Evolutionary conservation across 192 early-diverging fungal species (phyloP).

Genomic region (Paraglomus brasilianum): DNA sequence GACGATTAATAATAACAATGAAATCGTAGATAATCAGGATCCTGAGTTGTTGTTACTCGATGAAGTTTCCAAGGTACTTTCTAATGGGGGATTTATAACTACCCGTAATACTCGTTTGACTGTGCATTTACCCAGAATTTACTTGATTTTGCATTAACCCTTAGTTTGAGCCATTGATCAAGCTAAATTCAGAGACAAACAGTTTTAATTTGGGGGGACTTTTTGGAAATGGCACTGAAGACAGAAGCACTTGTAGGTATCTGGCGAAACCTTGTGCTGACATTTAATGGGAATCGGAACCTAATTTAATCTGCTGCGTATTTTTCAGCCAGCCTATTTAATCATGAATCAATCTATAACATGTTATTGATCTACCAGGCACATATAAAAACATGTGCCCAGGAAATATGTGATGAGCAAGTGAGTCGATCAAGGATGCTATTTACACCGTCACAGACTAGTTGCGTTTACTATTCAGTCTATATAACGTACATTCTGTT

Average conservation of each 20-base stretch:
- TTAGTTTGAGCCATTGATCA: slow-evolving; percentile 33
- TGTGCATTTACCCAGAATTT: too few species aligned
- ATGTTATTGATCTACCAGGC: slow-evolving; percentile 9
- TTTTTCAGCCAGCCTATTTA: slow-evolving; percentile 15
- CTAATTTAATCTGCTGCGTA: neutral
- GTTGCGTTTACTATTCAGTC: too few species aligned
- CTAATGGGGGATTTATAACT: neutral
- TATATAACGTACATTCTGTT: too few species aligned
- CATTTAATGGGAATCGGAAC: neutral
- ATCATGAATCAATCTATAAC: slow-evolving; percentile 25
- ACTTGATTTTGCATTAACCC: neutral
- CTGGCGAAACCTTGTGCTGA: neutral
- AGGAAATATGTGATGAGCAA: slow-evolving; percentile 33
- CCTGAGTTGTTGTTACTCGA: slow-evolving; percentile 1
- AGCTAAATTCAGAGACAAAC: slow-evolving; percentile 9
- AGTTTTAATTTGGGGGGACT: neutral
- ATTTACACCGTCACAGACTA: too few species aligned
- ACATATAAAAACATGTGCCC: slow-evolving; percentile 13
- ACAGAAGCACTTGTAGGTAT: slow-evolving; percentile 12
- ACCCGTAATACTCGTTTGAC: neutral
- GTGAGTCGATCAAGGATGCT: neutral
- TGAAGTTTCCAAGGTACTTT: slow-evolving; percentile 23
- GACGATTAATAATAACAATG: neutral
- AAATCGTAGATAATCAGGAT: slow-evolving; percentile 3
- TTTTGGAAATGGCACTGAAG: neutral